Evolutionary conservation across 2,329 filamentous ascomycete genomes (phyloP).

Genomic region (Cadophora luteo-olivacea): DNA sequence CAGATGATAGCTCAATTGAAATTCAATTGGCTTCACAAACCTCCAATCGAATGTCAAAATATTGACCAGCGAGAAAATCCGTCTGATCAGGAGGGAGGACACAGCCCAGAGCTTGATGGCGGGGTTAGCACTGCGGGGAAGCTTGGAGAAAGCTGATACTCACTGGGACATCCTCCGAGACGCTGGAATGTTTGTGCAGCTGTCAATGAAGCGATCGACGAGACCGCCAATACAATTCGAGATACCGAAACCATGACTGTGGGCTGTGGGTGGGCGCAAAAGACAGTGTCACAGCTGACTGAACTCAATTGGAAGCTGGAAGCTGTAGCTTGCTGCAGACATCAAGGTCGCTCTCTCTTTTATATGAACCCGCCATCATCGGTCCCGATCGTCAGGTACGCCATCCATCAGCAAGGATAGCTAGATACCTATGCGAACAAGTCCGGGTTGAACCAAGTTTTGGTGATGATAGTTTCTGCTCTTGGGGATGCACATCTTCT

Average conservation of each 20-base stretch:
- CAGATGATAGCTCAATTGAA: not conserved
- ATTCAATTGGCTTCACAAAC: constrained; percentile 19
- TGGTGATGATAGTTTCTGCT: not conserved
- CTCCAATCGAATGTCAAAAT: constrained; percentile 83
- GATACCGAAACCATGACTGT: constrained; percentile 40
- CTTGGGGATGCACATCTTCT: constrained; percentile 6
- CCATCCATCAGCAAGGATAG: not conserved
- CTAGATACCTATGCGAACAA: not conserved
- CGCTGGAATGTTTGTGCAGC: constrained; percentile 65
- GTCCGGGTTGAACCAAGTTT: not conserved
- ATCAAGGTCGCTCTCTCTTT: constrained; percentile 47
- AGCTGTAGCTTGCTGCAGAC: constrained; percentile 27
- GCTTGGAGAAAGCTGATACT: constrained; percentile 14
- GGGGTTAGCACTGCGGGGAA: constrained; percentile 24
- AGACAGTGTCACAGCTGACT: not conserved
- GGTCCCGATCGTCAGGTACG: constrained; percentile 21
- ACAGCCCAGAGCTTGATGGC: constrained; percentile 56
- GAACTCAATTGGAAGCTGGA: constrained; percentile 20
- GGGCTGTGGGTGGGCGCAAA: constrained; percentile 24
- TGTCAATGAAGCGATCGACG: constrained; percentile 48
- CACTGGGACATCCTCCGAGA: constrained; percentile 60
- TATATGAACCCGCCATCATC: constrained; percentile 20
- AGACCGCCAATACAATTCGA: constrained; percentile 43
- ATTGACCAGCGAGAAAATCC: constrained; percentile 84
- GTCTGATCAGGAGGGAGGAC: constrained; percentile 68